Conservation (phyloP, 1,284 basidiomycete species). For the Tilletia indica region DNA sequence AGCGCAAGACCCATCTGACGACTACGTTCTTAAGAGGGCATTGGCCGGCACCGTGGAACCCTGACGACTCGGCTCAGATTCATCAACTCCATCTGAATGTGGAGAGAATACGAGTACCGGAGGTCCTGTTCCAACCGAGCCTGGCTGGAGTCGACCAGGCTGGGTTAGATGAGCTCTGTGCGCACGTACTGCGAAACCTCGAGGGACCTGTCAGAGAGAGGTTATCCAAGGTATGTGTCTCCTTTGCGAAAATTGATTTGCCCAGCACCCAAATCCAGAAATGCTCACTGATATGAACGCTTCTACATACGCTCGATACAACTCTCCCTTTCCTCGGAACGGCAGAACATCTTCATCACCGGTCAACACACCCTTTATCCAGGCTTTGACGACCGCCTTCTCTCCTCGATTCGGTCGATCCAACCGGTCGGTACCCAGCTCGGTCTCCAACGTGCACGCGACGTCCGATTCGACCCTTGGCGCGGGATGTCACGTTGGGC, state of each 20-base stretch:
- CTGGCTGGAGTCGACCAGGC: constrained; percentile 95
- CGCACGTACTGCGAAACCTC: constrained; percentile 81
- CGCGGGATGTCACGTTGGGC: constrained; percentile 85
- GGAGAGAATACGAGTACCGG: constrained; percentile 89
- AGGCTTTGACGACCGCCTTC: constrained; percentile 70
- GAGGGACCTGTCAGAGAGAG: constrained; percentile 64
- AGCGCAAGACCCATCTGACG: constrained; percentile 77
- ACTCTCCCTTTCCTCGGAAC: not conserved
- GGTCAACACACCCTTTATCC: constrained; percentile 77
- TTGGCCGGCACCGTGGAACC: constrained; percentile 32
- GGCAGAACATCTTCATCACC: constrained; percentile 84
- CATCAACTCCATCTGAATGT: constrained; percentile 84
- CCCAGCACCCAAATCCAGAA: too few relatives aligned
- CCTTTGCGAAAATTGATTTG: too few relatives aligned
- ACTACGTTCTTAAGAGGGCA: constrained; percentile 70
- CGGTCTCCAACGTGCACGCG: constrained; percentile 60
- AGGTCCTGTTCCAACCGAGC: constrained; percentile 85
- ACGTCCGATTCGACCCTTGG: constrained; percentile 81
- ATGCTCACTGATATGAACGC: too few relatives aligned
- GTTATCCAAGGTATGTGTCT: constrained; percentile 61
- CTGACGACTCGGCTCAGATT: constrained; percentile 63
- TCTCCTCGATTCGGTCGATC: constrained; percentile 59
- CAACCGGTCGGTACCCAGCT: constrained; percentile 38
- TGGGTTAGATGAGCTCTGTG: constrained; percentile 84
- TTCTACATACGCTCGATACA: too few relatives aligned